Percentiles rank a stretch among this genome's conserved stretches.
These are phyloP conservation scores for Ophiostoma quercus DNA, from an alignment of 2,329 filamentous ascomycete species.

Conservation along the genomic window DNA sequence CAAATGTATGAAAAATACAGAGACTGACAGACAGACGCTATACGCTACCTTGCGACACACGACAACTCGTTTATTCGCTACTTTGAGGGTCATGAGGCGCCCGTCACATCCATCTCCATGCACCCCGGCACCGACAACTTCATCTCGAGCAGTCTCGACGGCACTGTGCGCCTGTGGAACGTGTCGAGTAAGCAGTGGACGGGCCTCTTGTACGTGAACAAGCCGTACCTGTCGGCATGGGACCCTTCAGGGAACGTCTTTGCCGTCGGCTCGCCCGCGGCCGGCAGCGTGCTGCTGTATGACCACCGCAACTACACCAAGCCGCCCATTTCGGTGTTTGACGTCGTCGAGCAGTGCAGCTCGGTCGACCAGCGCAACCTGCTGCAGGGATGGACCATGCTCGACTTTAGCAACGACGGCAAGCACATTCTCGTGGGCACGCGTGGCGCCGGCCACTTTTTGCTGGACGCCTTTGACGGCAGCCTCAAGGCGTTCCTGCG, in stretches of 20 bases:
- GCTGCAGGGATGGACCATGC: constrained; percentile 73
- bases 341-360: constrained; percentile 58
- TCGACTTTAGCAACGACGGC: constrained; percentile 95
- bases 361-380: constrained; percentile 52
- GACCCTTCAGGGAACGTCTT: constrained; percentile 91
- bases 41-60: constrained; percentile 81
- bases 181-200: constrained; percentile 72
- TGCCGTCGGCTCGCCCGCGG: constrained; percentile 76
- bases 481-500: constrained; percentile 67
- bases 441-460: constrained; percentile 75
- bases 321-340: constrained; percentile 79
- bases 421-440: constrained; percentile 81
- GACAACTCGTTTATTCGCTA: constrained; percentile 97
- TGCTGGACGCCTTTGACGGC: constrained; percentile 90
- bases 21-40: constrained; percentile 56
- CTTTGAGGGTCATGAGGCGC: constrained; percentile 81
- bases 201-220: constrained; percentile 73
- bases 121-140: constrained; percentile 87
- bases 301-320: constrained; percentile 93
- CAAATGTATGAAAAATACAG: background rate
- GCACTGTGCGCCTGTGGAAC: constrained; percentile 89
- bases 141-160: constrained; percentile 83
- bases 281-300: constrained; percentile 79
- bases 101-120: constrained; percentile 77
- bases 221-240: constrained; percentile 78